Base-by-base conservation (phyloP, 2,329 filamentous ascomycete genomes). In the Ustulina deusta region DNA sequence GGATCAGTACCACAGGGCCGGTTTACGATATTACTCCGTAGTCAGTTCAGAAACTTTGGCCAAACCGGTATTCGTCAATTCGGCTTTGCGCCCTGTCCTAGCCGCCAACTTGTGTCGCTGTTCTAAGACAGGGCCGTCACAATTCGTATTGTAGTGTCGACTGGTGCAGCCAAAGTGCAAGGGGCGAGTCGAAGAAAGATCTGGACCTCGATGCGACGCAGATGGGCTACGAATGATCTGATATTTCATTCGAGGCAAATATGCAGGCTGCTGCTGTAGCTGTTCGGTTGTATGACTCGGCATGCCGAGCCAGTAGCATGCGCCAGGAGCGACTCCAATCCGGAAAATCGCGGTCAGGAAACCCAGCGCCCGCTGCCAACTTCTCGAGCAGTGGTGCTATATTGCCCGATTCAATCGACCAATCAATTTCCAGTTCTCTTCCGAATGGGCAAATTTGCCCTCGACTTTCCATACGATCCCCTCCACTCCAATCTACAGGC, bases 191-290 rank as follows among this genome's bases (percentile, higher is more conserved):
- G n/a, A 15, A 40, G 40, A 25, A 42, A 32, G 49, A 52, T 34
- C 42, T 25, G 29, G 29, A 52, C 36, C 44, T 10, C 46, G 49
- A 56, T 44, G 34, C 62, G 32, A 40, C 46, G 49, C 42, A 48
- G 38, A 58, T 58, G 42, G 34, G 36, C 49, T 42, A 34, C 40
- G 32, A 38, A 63, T 68, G 65, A 68, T 64, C 65, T 68, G 65
- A 67, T 57, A 63, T 56, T 34, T 42, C 15, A 20, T 29, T 34
- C 55, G 32, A 63, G 56, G 27, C 29, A 42, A 46, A 56, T 63
- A 61, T 63, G 51, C 56, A 62, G 40, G 48, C 34, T 55, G 38
- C 49, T n/a, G 46, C 17, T 46, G 13, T 34, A 52, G 59, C 38
- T 38, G n/a, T 48, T 59, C 42, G 56, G 36, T 52, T 29, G 46